These are phyloP conservation scores for Tricholoma sp. DNA, from an alignment of 768 basidiomycete genomes.

Conservation along the genomic window DNA sequence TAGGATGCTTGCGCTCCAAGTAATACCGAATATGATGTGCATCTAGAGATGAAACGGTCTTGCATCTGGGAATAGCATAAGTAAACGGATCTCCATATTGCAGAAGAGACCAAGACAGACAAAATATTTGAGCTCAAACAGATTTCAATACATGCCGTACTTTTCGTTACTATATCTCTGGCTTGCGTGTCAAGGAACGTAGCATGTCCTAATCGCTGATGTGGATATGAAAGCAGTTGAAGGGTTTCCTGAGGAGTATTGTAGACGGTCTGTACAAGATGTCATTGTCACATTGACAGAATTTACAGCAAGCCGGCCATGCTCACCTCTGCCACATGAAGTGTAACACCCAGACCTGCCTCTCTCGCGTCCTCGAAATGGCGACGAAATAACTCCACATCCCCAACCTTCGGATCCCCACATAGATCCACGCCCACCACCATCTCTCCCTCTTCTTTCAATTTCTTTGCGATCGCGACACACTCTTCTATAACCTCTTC, in stretches of 20 bases:
- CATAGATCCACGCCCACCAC: conserved; percentile 81
- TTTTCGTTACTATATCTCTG: conserved; percentile 45
- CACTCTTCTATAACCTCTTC: conserved; percentile 46
- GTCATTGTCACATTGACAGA: neutral
- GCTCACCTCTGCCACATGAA: conserved; percentile 81
- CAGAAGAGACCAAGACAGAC: conserved; percentile 31
- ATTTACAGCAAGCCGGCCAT: neutral
- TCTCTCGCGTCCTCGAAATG: conserved; percentile 50
- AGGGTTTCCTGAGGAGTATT: conserved; percentile 56
- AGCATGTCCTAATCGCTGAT: conserved; percentile 73
- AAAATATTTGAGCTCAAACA: conserved; percentile 78
- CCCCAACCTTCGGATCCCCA: conserved; percentile 64
- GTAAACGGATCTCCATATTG: neutral
- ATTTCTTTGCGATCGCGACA: conserved; percentile 46
- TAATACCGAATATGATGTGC: conserved; percentile 72
- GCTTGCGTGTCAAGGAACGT: conserved; percentile 69
- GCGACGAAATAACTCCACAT: conserved; percentile 44
- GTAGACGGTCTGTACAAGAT: conserved; percentile 31
- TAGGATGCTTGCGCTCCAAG: conserved; percentile 57
- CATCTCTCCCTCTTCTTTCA: conserved; percentile 53
- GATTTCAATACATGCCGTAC: conserved; percentile 67
- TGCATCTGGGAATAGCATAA: conserved; percentile 40
- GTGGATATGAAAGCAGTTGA: conserved; percentile 53
- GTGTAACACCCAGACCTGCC: conserved; percentile 65
- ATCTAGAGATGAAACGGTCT: conserved; percentile 60